Evolutionary conservation across 306 rosid genomes (phyloP), one percentile per base, ranked within the genome.

Genomic region (Ormosia semicastrata): DNA sequence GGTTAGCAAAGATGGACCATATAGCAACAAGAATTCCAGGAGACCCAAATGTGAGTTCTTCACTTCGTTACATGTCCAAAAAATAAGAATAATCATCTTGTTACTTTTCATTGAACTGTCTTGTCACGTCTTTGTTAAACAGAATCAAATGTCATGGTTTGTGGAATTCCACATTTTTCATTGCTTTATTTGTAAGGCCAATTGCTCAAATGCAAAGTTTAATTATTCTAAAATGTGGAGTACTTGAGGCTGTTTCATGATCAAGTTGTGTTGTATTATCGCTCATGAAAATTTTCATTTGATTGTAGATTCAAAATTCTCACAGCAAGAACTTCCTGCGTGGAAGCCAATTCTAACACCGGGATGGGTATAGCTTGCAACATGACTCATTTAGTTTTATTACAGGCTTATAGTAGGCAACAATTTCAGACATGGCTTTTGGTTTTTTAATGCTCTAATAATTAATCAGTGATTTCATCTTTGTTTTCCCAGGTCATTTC

Each of bases 331-430:
- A 24, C 88, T 87, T 74, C 83, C 88, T 17, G 88, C 82, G 24
- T 87, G 83, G 88, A 72, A 87, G 78, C 88, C 90, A 11, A 87
- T 87, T 64, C 69, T 84, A 69, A 81, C 90, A 62, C 90, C 90
- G 17, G 77, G 81, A 78, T 81, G 88, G 88, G 90, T 87, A 87
- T 10, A 40, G 41, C 59, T 5, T 71, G 18, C 72, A 36, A 71
- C 60, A 36, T 24, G 18, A 54, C 41, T 56, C 37, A 1, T 75
- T 41, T 15, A 41, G n/a, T 66, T 66, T 62, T 43, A 37, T 46
- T 30, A 47, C 33, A 37, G 18, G 12, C 18, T 46, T 54, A 17
- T 70, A 73, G 10, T 1, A 49, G 63, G 66, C 75, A 47, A 30
- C 46, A 59, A 54, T 46, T 58, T 36, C 30, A 76, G 13, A 18